phyloP scores from a whole-genome alignment of 1,139 yeast species.

The Hansenula sp. region DNA sequence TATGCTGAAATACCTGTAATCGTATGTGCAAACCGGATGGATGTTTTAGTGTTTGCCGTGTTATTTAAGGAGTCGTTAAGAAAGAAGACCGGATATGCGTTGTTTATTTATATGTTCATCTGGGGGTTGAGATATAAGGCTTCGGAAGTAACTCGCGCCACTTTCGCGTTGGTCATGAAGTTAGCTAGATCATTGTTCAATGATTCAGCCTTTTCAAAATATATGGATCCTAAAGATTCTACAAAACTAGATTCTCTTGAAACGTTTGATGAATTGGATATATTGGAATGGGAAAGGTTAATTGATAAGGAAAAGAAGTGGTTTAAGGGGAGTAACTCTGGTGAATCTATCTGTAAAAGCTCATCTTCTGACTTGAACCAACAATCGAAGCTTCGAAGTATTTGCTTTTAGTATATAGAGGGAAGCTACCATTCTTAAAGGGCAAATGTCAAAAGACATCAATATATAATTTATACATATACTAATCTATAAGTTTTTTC shows the following conservation, averaged over 20 bases:
- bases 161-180: conserved; percentile 27
- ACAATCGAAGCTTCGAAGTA: too few species aligned
- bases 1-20: conserved; percentile 36
- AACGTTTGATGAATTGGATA: too few species aligned
- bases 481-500: conserved; percentile 26
- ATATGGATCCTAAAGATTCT: not conserved
- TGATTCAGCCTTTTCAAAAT: not conserved
- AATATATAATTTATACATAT: too few species aligned
- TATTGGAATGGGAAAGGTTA: too few species aligned
- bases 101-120: conserved; percentile 34
- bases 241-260: not conserved
- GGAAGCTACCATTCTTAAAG: too few species aligned
- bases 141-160: conserved; percentile 37
- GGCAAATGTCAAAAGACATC: too few species aligned
- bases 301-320: too few species aligned
- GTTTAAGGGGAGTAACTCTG: too few species aligned
- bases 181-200: conserved; percentile 15
- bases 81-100: conserved; percentile 24
- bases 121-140: conserved; percentile 40
- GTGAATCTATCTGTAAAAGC: too few species aligned
- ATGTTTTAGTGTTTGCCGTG: conserved; percentile 30
- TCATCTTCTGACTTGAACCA: too few species aligned
- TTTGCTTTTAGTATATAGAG: too few species aligned
- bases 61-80: conserved; percentile 30
- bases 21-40: conserved; percentile 36